These are phyloP conservation scores for Paramecium sonneborni DNA, from an alignment of 73 alveolate genomes.

Conservation along the genomic window DNA sequence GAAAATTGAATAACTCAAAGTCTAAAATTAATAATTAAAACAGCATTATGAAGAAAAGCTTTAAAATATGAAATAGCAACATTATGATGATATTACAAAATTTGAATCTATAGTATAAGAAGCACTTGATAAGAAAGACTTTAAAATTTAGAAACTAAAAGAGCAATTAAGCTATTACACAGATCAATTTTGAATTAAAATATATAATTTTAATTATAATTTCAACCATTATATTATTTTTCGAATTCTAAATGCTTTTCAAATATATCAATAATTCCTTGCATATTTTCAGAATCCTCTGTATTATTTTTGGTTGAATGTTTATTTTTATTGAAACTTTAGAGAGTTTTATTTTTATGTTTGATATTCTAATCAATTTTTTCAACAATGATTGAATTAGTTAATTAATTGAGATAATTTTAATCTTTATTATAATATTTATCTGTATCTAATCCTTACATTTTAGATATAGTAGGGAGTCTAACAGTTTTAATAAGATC, in stretches of 20 bases:
- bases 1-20: background rate
- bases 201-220: background rate
- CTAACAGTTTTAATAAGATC: background rate
- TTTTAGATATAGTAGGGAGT: background rate
- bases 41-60: slow-evolving; percentile 5
- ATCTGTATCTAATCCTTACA: background rate
- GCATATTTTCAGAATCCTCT: slow-evolving; percentile 5
- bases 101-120: slow-evolving; percentile 32
- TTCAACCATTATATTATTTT: background rate
- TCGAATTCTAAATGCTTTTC: slow-evolving; percentile 37
- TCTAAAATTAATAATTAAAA: background rate
- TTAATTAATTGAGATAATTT: background rate
- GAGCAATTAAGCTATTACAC: background rate
- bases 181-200: background rate
- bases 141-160: background rate
- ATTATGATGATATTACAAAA: background rate
- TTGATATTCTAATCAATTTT: slow-evolving; percentile 22
- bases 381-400: slow-evolving; percentile 19
- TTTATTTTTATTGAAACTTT: background rate
- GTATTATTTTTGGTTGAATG: background rate
- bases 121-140: slow-evolving; percentile 39
- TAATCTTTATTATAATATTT: slow-evolving; percentile 26
- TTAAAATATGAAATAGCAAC: background rate
- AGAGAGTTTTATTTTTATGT: background rate
- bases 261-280: slow-evolving; percentile 7